Percentiles rank a stretch among this genome's conserved stretches.
Evolutionary conservation across 345 rosid genomes (phyloP).

Genomic region (Pugionium cornutum): DNA sequence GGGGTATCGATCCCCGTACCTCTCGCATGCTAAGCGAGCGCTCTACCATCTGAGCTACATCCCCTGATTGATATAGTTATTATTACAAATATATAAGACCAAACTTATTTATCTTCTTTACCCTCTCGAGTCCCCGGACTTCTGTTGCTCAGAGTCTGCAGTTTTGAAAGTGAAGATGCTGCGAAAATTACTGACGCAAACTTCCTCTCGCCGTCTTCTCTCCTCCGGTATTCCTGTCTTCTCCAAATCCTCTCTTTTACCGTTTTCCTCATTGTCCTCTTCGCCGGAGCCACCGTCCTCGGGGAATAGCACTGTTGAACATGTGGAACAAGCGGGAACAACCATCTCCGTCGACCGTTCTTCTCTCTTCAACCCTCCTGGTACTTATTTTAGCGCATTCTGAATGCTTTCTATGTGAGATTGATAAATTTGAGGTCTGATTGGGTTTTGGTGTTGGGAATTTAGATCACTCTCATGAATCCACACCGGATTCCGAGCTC

Average conservation of each 20-base stretch:
- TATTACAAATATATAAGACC: no score
- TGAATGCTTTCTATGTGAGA: background rate
- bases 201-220: conserved; percentile 48
- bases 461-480: conserved; percentile 70
- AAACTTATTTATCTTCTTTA: no score
- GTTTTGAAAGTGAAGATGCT: conserved; percentile 44
- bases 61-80: conserved; percentile 37
- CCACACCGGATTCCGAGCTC: conserved; percentile 65
- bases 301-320: conserved; percentile 45
- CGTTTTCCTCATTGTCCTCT: conserved; percentile 42
- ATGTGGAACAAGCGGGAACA: conserved; percentile 48
- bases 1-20: conserved; percentile 86
- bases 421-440: background rate
- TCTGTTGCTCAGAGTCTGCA: no score
- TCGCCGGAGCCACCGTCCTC: conserved; percentile 48
- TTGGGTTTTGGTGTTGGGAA: background rate
- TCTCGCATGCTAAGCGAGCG: conserved; percentile 95
- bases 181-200: conserved; percentile 45
- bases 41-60: conserved; percentile 94
- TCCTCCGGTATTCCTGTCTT: conserved; percentile 35
- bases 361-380: conserved; percentile 56
- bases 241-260: conserved; percentile 32
- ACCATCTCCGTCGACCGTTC: conserved; percentile 80
- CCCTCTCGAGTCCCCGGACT: no score
- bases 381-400: conserved; percentile 30